Percentiles rank a stretch among this genome's conserved stretches.
Evolutionary conservation across 1,284 basidiomycete genomes (phyloP).

Genomic region (Microbotryum saponariae): DNA sequence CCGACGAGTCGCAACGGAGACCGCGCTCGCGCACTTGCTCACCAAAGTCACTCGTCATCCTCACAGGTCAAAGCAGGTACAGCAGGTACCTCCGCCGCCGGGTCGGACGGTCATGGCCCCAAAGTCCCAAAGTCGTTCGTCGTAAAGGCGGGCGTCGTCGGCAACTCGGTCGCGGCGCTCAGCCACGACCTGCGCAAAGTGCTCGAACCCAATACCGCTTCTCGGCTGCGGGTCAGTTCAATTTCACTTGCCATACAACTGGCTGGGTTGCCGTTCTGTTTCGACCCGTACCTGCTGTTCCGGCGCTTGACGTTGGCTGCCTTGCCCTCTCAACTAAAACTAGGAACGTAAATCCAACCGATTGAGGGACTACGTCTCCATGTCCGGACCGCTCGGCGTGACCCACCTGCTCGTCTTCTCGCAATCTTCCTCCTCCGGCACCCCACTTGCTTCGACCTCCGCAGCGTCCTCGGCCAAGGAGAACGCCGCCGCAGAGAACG

Average conservation of each 20-base stretch:
- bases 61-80: conserved; percentile 23
- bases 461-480: not conserved
- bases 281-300: not conserved
- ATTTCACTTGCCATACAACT: not conserved
- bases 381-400: conserved; percentile 85
- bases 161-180: conserved; percentile 74
- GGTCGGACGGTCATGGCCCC: conserved; percentile 3
- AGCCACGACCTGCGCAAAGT: conserved; percentile 87
- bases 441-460: not conserved
- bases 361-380: conserved; percentile 85
- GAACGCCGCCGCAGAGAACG: conserved; percentile 21
- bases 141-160: conserved; percentile 90
- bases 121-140: conserved; percentile 56
- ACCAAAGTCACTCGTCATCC: not conserved
- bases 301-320: not conserved
- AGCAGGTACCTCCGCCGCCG: conserved; percentile 8
- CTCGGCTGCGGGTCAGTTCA: conserved; percentile 64
- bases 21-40: not conserved
- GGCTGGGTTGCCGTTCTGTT: not conserved
- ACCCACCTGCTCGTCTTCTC: conserved; percentile 84
- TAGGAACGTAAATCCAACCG: conserved; percentile 89
- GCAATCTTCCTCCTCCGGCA: conserved; percentile 21
- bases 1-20: not conserved
- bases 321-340: conserved; percentile 45
- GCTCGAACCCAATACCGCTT: conserved; percentile 97